phyloP scores from a whole-genome alignment of 2,329 filamentous ascomycete species.

The Talaromyces funiculosus region DNA sequence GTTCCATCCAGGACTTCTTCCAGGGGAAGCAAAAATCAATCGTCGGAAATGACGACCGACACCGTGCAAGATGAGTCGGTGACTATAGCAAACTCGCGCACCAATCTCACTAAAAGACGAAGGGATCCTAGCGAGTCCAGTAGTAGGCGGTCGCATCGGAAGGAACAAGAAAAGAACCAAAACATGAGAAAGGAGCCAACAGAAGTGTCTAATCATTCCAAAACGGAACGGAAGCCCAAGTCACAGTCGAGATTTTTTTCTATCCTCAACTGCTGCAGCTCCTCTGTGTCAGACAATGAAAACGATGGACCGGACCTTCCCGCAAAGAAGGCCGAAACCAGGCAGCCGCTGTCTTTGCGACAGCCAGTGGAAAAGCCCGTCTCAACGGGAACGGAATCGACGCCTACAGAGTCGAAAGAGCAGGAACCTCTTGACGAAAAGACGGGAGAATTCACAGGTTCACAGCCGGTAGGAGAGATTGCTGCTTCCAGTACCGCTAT shows the following conservation, averaged over 20 bases:
- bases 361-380: conserved; percentile 37
- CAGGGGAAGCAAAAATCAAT: conserved; percentile 31
- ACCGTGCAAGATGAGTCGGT: conserved; percentile 40
- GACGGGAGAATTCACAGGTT: conserved; percentile 25
- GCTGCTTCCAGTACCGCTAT: neutral
- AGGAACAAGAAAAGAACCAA: conserved; percentile 28
- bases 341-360: conserved; percentile 31
- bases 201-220: conserved; percentile 28
- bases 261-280: conserved; percentile 46
- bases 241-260: conserved; percentile 38
- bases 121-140: conserved; percentile 65
- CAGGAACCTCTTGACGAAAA: conserved; percentile 35
- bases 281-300: conserved; percentile 35
- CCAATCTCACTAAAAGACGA: conserved; percentile 58
- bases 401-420: conserved; percentile 35
- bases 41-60: conserved; percentile 29
- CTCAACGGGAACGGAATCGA: conserved; percentile 33
- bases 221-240: conserved; percentile 37
- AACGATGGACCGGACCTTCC: conserved; percentile 39
- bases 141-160: conserved; percentile 40
- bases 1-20: conserved; percentile 37
- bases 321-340: conserved; percentile 42
- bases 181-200: conserved; percentile 29
- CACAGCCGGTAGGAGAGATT: conserved; percentile 25
- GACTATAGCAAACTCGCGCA: conserved; percentile 60